A percentile compares a stretch with the other conserved stretches of the same genome.
Evolutionary conservation across 495 filamentous ascomycete genomes (phyloP).

Genomic region (Parachaetomium inaequale): DNA sequence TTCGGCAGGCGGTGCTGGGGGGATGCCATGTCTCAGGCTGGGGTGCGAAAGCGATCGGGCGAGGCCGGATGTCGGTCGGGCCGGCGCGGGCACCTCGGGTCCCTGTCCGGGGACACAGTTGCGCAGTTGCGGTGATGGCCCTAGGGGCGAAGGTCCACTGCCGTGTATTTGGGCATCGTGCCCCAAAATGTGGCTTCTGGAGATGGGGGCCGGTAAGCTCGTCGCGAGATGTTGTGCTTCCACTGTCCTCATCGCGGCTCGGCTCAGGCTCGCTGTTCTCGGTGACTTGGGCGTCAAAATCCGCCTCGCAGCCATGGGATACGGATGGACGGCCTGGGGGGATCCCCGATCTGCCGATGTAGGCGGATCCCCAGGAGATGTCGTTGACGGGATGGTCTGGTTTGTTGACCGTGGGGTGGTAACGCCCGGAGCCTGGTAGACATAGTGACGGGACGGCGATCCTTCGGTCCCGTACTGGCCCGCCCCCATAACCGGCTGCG

Average conservation of each 20-base stretch:
- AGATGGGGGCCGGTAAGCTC: constrained; percentile 36
- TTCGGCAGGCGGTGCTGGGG: constrained; percentile 28
- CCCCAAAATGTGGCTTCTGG: constrained; percentile 22
- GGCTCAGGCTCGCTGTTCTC: constrained; percentile 43
- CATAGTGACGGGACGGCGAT: constrained; percentile 34
- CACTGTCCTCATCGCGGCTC: constrained; percentile 43
- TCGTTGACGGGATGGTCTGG: constrained; percentile 25
- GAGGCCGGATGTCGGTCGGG: constrained; percentile 32
- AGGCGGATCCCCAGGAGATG: constrained; percentile 31
- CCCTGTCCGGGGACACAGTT: constrained; percentile 27
- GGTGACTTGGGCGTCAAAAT: constrained; percentile 67
- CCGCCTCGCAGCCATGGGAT: constrained; percentile 43
- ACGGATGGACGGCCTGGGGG: constrained; percentile 39
- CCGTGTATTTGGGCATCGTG: constrained; percentile 30
- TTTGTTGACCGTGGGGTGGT: constrained; percentile 26
- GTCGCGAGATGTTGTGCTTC: constrained; percentile 43
- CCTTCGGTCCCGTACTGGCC: constrained; percentile 28
- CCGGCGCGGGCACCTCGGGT: constrained; percentile 32
- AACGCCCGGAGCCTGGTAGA: constrained; percentile 29
- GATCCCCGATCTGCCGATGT: constrained; percentile 36
- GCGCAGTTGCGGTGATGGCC: constrained; percentile 29
- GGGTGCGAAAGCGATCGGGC: constrained; percentile 43
- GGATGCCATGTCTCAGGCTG: constrained; percentile 29
- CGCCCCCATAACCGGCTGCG: constrained; percentile 27
- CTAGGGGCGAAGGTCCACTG: constrained; percentile 35